These are phyloP conservation scores for Ascoidea rubescens DNA, from an alignment of 805 yeast genomes.

Conservation along the genomic window DNA sequence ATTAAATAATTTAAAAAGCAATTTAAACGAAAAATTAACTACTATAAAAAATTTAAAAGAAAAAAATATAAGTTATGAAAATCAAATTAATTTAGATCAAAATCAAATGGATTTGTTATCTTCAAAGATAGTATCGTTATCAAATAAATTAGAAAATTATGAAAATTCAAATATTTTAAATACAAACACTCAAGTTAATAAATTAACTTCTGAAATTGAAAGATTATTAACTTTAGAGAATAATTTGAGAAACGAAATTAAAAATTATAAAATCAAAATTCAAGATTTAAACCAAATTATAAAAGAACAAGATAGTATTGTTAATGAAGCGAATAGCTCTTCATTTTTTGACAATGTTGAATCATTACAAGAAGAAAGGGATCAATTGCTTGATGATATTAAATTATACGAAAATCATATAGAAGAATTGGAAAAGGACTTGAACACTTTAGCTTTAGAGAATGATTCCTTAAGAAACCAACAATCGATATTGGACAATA, in stretches of 20 bases:
- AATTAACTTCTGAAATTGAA: slow-evolving; percentile 9
- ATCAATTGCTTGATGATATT: slow-evolving; percentile 7
- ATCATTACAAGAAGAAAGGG: slow-evolving; percentile 15
- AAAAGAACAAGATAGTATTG: slow-evolving; percentile 3
- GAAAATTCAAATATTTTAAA: slow-evolving; percentile 9
- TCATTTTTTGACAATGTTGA: slow-evolving; percentile 18
- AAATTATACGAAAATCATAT: slow-evolving; percentile 15
- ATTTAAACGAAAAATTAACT: background rate
- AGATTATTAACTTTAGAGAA: slow-evolving; percentile 3
- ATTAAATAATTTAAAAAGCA: slow-evolving; percentile 4
- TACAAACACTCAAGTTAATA: slow-evolving; percentile 10
- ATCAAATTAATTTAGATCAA: slow-evolving; percentile 14
- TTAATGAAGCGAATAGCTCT: slow-evolving; percentile 11
- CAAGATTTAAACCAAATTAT: slow-evolving; percentile 4
- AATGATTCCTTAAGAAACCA: slow-evolving; percentile 14
- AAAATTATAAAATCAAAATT: slow-evolving; percentile 4
- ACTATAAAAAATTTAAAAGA: slow-evolving; percentile 7
- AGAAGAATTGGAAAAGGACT: slow-evolving; percentile 17
- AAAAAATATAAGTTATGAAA: slow-evolving; percentile 9
- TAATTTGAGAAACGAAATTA: slow-evolving; percentile 4
- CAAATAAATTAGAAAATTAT: slow-evolving; percentile 6
- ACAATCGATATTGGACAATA: slow-evolving; percentile 12
- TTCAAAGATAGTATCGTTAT: no score
- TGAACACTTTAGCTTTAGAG: slow-evolving; percentile 16
- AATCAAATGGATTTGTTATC: slow-evolving; percentile 9